Evolutionary conservation across 345 rosid genomes (phyloP), one percentile per base, ranked within the genome.

Genomic region (Eutrema yunnanense): DNA sequence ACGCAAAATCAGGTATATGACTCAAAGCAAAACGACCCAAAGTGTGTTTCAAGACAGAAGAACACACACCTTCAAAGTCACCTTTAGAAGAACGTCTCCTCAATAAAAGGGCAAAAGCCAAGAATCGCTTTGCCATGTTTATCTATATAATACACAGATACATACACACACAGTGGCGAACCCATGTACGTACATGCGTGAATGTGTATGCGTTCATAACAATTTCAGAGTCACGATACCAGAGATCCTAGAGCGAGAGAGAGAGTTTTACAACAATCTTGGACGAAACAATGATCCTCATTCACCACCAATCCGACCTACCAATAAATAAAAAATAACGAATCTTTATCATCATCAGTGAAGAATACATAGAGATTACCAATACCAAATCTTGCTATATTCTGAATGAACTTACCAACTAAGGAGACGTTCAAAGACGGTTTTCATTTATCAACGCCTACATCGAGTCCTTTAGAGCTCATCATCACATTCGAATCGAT

Each of bases 401-500:
- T 42, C 7, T 7, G 26, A 67, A 74, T 51, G 13, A 60, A 60
- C 79, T 61, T 75, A 75, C 73, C 4, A 42, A 33, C 29, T 5
- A 44, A 6, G 27, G 62, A 42, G 55, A 51, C 6, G 55, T 33
- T 16, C 38, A 27, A 40, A 7, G 22, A 32, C 14, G 8, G 49
- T 36, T 1, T 0, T 77, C 72, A 77, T 65, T 77, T 77, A 79
- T 94, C 98, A 65, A 94, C 87, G 54, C 98, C 98, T 72, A 86
- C 92, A 43, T 94, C 98, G n/a, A 94, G 94, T 79, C 89, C 97
- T 81, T 85, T 88, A 3, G 98, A 94, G 79, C 95, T 65, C 34
- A 94, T 91, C 97, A 94, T 91, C 84, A 94, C 95, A 62, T 94
- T 94, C 1, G 95, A 88, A 81, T 94, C 98, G 16, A 94, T 91